Conservation (phyloP, 2,329 filamentous ascomycete species). For the Sclerotinia glacialis region DNA sequence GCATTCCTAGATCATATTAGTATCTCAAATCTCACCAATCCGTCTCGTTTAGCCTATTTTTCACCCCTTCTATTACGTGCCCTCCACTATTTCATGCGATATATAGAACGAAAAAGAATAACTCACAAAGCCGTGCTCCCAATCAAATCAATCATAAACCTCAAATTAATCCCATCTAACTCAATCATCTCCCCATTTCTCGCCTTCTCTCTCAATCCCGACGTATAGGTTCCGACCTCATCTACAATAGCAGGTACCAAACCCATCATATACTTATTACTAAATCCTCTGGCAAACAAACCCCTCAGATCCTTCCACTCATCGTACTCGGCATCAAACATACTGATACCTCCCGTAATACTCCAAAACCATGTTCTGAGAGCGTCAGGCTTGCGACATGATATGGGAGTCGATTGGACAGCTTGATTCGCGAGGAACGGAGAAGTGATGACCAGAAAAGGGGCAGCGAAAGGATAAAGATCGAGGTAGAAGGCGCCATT, state of each 20-base stretch:
- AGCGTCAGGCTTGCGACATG: slow-evolving; percentile 24
- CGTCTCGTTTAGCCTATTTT: neutral
- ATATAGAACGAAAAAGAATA: neutral
- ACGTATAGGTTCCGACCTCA: slow-evolving; percentile 22
- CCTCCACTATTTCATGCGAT: no score
- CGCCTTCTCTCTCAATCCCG: slow-evolving; percentile 24
- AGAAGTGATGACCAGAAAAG: slow-evolving; percentile 27
- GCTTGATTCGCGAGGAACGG: slow-evolving; percentile 28
- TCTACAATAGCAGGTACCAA: slow-evolving; percentile 28
- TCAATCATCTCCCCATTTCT: slow-evolving; percentile 26
- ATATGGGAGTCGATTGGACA: slow-evolving; percentile 23
- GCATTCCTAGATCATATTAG: slow-evolving; percentile 16
- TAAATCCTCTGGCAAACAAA: slow-evolving; percentile 34
- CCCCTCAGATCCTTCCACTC: slow-evolving; percentile 31
- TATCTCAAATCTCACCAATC: neutral
- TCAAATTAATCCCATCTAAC: slow-evolving; percentile 25
- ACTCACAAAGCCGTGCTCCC: slow-evolving; percentile 24
- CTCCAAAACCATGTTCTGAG: slow-evolving; percentile 25
- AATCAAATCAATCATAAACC: slow-evolving; percentile 33
- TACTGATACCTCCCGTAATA: slow-evolving; percentile 23
- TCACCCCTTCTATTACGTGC: neutral
- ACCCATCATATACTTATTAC: slow-evolving; percentile 24
- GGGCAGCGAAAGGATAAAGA: slow-evolving; percentile 29
- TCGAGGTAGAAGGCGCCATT: slow-evolving; percentile 31
- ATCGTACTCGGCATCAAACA: slow-evolving; percentile 28